These are phyloP conservation scores for Claviceps maximensis DNA, from an alignment of 2,329 filamentous ascomycete species.

Conservation along the genomic window DNA sequence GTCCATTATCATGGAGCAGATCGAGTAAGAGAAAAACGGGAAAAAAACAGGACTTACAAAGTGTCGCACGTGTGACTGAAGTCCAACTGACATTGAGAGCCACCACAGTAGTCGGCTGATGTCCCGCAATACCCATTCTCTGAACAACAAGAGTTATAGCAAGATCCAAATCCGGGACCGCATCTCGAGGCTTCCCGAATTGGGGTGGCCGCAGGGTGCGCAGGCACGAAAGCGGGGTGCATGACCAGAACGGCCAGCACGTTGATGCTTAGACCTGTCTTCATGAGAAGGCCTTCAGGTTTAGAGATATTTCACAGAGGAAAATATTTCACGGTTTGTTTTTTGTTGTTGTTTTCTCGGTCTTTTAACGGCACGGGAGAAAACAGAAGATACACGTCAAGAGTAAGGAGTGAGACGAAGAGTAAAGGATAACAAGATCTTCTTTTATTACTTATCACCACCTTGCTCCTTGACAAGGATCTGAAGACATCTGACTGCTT, in stretches of 20 bases:
- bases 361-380: neutral
- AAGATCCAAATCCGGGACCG: slow-evolving; percentile 23
- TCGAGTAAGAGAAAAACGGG: neutral
- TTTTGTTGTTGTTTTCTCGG: neutral
- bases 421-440: neutral
- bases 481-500: neutral
- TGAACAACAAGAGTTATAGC: slow-evolving; percentile 23
- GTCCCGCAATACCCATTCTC: slow-evolving; percentile 25
- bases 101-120: slow-evolving; percentile 20
- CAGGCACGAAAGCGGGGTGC: neutral
- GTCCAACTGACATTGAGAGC: slow-evolving; percentile 25
- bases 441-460: neutral
- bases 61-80: slow-evolving; percentile 28
- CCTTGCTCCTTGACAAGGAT: neutral
- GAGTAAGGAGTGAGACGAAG: too few relatives aligned
- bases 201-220: neutral
- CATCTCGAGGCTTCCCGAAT: slow-evolving; percentile 10
- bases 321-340: too few relatives aligned
- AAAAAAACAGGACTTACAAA: slow-evolving; percentile 21
- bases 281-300: neutral
- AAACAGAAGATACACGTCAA: neutral
- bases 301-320: too few relatives aligned
- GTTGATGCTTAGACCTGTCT: neutral
- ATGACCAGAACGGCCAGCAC: neutral
- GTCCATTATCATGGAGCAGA: neutral